Conservation (phyloP, 495 filamentous ascomycete genomes). For the Pseudevernia furfuracea region DNA sequence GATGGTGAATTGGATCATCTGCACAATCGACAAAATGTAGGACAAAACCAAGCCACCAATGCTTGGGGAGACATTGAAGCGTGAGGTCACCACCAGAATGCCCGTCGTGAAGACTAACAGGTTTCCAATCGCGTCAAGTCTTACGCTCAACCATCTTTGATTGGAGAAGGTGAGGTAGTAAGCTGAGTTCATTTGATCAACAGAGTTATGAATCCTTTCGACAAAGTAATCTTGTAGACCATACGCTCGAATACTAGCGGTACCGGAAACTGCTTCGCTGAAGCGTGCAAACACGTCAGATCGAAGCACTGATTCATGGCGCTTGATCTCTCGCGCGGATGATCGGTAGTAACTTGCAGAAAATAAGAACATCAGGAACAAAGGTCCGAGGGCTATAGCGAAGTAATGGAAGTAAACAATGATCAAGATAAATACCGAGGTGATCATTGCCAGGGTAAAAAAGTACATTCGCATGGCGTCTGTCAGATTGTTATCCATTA, state of each 20-base stretch:
- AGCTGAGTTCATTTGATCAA: slow-evolving; percentile 87
- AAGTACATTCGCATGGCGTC: slow-evolving; percentile 93
- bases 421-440: slow-evolving; percentile 76
- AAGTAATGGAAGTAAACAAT: slow-evolving; percentile 94
- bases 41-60: slow-evolving; percentile 82
- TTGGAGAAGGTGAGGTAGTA: slow-evolving; percentile 93
- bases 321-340: slow-evolving; percentile 88
- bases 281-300: slow-evolving; percentile 88
- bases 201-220: slow-evolving; percentile 54
- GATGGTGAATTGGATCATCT: slow-evolving; percentile 92
- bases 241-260: slow-evolving; percentile 80
- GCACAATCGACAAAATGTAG: slow-evolving; percentile 89
- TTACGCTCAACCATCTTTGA: slow-evolving; percentile 81
- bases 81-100: slow-evolving; percentile 85
- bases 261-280: slow-evolving; percentile 76
- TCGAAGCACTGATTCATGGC: slow-evolving; percentile 81
- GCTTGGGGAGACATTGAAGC: slow-evolving; percentile 78
- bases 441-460: slow-evolving; percentile 69
- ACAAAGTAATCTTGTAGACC: slow-evolving; percentile 69
- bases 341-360: slow-evolving; percentile 83
- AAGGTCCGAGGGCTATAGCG: slow-evolving; percentile 76
- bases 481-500: slow-evolving; percentile 88
- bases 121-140: slow-evolving; percentile 78
- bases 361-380: slow-evolving; percentile 72
- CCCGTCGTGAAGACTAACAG: slow-evolving; percentile 76